Percentiles rank a stretch among this genome's conserved stretches.
These are phyloP conservation scores for Claviceps digitariae DNA, from an alignment of 2,329 filamentous ascomycete species.

Conservation along the genomic window DNA sequence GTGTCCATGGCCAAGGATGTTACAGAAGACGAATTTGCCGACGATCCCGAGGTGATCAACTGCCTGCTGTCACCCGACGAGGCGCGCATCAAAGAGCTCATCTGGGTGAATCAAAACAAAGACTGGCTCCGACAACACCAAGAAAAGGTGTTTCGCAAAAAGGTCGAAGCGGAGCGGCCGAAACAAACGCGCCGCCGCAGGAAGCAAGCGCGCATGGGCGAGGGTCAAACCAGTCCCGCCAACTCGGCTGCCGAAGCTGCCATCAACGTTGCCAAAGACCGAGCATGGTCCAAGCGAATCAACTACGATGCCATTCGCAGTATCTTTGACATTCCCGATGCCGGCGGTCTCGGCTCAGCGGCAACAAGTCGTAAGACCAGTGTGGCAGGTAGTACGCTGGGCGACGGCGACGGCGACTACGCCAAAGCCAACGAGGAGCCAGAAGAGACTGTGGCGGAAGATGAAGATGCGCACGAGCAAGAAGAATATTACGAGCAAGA, in stretches of 20 bases:
- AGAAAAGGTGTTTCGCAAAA: constrained; percentile 64
- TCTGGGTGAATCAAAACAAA: constrained; percentile 92
- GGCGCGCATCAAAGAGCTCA: constrained; percentile 68
- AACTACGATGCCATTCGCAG: constrained; percentile 53
- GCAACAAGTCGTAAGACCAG: constrained; percentile 33
- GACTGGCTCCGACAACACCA: constrained; percentile 84
- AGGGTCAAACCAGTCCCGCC: constrained; percentile 52
- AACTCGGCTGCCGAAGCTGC: constrained; percentile 57
- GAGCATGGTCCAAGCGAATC: constrained; percentile 60
- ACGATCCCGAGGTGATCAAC: constrained; percentile 75
- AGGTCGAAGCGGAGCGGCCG: constrained; percentile 43
- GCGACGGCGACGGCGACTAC: constrained; percentile 14
- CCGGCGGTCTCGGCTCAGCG: constrained; percentile 33
- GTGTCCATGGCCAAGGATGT: constrained; percentile 52
- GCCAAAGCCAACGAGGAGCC: constrained; percentile 17
- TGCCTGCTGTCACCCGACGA: constrained; percentile 65
- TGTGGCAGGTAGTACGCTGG: constrained; percentile 22
- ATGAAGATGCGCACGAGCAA: constrained; percentile 19
- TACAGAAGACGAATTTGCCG: constrained; percentile 69
- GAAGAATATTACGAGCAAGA: constrained; percentile 19
- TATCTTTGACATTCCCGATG: constrained; percentile 37
- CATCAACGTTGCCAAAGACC: constrained; percentile 51
- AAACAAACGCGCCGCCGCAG: constrained; percentile 44
- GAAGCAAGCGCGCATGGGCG: constrained; percentile 45
- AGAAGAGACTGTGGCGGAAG: constrained; percentile 23